Evolutionary conservation across 768 basidiomycete genomes (phyloP).

Genomic region (Psilocybe azurescens): DNA sequence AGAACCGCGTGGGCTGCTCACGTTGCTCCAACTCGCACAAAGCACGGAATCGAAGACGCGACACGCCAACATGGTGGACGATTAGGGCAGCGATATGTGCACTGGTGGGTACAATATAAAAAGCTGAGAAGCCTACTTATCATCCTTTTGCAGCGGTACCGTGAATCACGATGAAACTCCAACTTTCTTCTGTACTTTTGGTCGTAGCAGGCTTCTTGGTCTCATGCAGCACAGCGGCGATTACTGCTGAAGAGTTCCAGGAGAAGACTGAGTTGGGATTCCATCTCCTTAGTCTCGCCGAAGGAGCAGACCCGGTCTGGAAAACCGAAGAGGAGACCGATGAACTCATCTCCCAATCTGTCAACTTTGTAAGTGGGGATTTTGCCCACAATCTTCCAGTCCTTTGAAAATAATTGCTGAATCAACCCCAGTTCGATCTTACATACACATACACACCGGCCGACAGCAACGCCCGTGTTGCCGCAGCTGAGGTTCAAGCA

Average conservation of each 20-base stretch:
- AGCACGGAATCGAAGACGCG: background rate
- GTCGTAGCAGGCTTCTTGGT: background rate
- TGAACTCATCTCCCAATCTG: constrained; percentile 27
- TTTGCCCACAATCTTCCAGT: background rate
- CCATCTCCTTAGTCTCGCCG: constrained; percentile 33
- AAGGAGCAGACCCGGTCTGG: constrained; percentile 36
- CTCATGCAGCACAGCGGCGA: constrained; percentile 13
- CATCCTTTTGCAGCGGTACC: background rate
- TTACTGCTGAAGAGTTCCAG: constrained; percentile 26
- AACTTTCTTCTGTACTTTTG: constrained; percentile 1
- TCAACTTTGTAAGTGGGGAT: constrained; percentile 29
- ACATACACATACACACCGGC: constrained; percentile 35
- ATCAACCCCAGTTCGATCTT: constrained; percentile 34
- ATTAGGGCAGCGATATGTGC: background rate
- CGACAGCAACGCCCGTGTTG: constrained; percentile 4
- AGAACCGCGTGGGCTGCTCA: background rate
- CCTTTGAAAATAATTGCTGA: background rate
- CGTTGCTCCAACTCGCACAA: background rate
- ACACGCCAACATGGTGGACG: background rate
- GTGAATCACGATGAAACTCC: background rate
- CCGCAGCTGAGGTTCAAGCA: background rate
- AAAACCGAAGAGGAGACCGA: constrained; percentile 35
- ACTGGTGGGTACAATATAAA: background rate
- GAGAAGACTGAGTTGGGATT: constrained; percentile 36
- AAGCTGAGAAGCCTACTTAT: background rate